Evolutionary conservation across 2,329 filamentous ascomycete genomes (phyloP), one percentile per base, ranked within the genome.

Genomic region (Ceratocystiopsis minuta): DNA sequence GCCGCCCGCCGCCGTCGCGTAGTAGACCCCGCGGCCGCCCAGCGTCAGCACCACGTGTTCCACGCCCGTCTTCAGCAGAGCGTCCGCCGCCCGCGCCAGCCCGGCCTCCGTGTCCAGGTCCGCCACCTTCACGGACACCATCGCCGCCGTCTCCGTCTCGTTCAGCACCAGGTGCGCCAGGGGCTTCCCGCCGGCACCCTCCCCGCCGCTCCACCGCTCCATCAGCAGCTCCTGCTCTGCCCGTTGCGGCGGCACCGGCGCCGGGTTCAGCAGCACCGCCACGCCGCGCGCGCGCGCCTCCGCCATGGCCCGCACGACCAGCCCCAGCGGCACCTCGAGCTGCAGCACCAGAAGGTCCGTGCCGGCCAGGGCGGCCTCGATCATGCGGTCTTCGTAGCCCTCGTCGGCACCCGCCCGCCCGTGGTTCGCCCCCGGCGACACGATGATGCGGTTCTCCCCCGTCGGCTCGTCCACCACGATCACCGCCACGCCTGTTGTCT

Each of bases 21-120:
- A 84, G 56, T 75, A 85, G 24, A 79, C 79, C n/a, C 86, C 86
- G 45, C 80, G 73, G 0, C 75, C 72, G 1, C 88, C 88, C 0
- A 96, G 68, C 3, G 90, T 96, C 47, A 95, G 73, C 46, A 95
- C 72, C 6, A 93, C 72, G 51, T 83, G 82, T 39, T 64, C 62
- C 3, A 92, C 84, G 9, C 86, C 86, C 37, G 65, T 60, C 4
- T 56, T 50, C 36, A 80, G 61, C 54, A 84, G 79, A 34, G 66
- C 60, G 3, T 57, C 51, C 1, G 66, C 66, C 16, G 72, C 58
- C 7, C 50, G 48, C 41, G 54, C 54, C 20, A 53, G 48, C 13
- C 57, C 53, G 34, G 55, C 55, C 17, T 55, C 52, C 0, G 51
- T 52, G 38, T 61, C 55, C 11, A 65, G 52, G 1, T 54, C 58